Evolutionary conservation across 108 stramenopile genomes (phyloP).

Genomic region (Pseudonitzschia pungens): DNA sequence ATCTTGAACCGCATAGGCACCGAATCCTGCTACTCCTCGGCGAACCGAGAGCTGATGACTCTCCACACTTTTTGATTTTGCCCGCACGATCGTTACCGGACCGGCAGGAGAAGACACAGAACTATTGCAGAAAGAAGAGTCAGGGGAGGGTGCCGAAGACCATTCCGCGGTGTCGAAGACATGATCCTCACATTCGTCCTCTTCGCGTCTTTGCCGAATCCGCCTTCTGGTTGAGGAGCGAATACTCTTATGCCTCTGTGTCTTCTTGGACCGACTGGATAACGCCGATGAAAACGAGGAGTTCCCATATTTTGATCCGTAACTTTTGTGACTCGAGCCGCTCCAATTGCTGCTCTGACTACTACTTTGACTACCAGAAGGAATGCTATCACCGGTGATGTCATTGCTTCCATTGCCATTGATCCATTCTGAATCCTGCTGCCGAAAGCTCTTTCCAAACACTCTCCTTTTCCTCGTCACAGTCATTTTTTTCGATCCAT

Average conservation of each 20-base stretch:
- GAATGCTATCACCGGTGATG: not conserved
- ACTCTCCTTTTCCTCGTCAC: not conserved
- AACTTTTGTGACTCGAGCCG: not conserved
- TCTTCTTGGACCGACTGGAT: not conserved
- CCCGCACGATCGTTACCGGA: not conserved
- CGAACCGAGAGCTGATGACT: not conserved
- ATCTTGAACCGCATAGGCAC: conserved; percentile 51
- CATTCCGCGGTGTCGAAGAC: too few relatives aligned
- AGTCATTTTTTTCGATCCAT: not conserved
- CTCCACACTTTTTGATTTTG: not conserved
- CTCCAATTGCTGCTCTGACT: not conserved
- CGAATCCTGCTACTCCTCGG: conserved; percentile 17
- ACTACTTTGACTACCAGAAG: not conserved
- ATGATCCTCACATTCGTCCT: not conserved
- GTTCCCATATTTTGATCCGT: too few relatives aligned
- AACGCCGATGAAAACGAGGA: not conserved
- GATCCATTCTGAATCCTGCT: not conserved
- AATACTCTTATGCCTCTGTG: not conserved
- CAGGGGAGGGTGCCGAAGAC: too few relatives aligned
- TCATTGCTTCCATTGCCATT: not conserved
- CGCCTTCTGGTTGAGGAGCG: not conserved
- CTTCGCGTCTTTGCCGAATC: conserved; percentile 4
- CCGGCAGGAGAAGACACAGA: not conserved
- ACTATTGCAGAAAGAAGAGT: not conserved
- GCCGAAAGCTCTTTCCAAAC: not conserved